phyloP scores from a whole-genome alignment of 257 asterid species.

The Solanum sitiens region DNA sequence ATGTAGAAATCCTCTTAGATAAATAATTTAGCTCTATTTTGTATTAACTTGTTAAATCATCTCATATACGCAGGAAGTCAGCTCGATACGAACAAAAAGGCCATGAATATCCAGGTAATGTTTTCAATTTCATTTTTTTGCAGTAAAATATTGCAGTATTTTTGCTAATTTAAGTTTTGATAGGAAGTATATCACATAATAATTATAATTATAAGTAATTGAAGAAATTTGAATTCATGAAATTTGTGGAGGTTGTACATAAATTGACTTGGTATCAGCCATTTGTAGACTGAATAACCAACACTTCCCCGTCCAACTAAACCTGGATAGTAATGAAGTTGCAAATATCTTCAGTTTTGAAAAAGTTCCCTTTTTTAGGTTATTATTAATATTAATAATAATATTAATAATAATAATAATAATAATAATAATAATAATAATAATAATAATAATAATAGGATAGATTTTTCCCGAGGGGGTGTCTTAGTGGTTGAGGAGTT shows the following conservation, averaged over 20 bases:
- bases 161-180: background rate
- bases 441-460: background rate
- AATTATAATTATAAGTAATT: background rate
- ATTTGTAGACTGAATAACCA: background rate
- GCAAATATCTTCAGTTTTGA: background rate
- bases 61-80: constrained; percentile 55
- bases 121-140: background rate
- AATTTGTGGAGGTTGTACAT: background rate
- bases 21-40: background rate
- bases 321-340: background rate
- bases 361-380: background rate
- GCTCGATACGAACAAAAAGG: constrained; percentile 87
- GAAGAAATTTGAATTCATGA: background rate
- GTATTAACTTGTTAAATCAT: background rate
- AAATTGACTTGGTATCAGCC: background rate
- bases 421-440: too few species aligned
- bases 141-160: background rate
- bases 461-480: background rate
- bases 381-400: background rate
- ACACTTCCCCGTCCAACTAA: background rate
- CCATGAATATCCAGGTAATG: constrained; percentile 64
- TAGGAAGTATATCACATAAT: background rate
- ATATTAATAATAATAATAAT: too few species aligned
- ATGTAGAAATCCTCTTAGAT: background rate
- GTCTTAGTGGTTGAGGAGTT: background rate